Percentiles rank a stretch among this genome's conserved stretches.
Evolutionary conservation across 768 basidiomycete genomes (phyloP).

Genomic region (Cyclocybe aegerita): DNA sequence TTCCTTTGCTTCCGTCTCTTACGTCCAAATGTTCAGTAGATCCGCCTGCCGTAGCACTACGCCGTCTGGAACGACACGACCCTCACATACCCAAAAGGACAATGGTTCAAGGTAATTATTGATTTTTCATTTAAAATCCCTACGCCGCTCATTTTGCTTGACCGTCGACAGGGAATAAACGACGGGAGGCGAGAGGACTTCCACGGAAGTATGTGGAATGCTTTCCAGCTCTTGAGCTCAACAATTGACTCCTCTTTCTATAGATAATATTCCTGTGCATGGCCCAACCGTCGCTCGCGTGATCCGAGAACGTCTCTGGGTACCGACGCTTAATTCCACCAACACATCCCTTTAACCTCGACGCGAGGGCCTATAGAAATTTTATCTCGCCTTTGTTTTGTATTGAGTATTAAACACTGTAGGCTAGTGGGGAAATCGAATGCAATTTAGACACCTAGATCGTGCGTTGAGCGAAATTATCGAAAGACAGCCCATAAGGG

Average conservation of each 20-base stretch:
- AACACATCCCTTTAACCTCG: too few species aligned
- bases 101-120: constrained; percentile 11
- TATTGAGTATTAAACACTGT: too few species aligned
- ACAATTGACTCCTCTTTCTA: neutral
- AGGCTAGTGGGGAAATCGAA: too few species aligned
- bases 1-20: neutral
- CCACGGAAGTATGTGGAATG: constrained; percentile 10
- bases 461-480: too few species aligned
- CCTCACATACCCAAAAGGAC: constrained; percentile 16
- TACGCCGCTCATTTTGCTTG: neutral
- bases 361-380: too few species aligned
- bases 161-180: constrained; percentile 7
- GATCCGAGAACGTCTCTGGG: constrained; percentile 53
- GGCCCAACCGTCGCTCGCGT: constrained; percentile 55
- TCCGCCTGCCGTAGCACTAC: constrained; percentile 13
- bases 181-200: constrained; percentile 11
- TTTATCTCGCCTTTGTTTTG: too few species aligned
- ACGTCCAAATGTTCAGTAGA: constrained; percentile 38
- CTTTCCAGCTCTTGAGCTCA: neutral
- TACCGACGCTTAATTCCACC: too few species aligned
- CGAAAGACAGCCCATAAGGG: too few species aligned
- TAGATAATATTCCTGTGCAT: constrained; percentile 55
- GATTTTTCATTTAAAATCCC: neutral
- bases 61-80: constrained; percentile 22
- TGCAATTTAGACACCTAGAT: too few species aligned